Evolutionary conservation across 305 asterid species (phyloP).

Genomic region (Withania somnifera): DNA sequence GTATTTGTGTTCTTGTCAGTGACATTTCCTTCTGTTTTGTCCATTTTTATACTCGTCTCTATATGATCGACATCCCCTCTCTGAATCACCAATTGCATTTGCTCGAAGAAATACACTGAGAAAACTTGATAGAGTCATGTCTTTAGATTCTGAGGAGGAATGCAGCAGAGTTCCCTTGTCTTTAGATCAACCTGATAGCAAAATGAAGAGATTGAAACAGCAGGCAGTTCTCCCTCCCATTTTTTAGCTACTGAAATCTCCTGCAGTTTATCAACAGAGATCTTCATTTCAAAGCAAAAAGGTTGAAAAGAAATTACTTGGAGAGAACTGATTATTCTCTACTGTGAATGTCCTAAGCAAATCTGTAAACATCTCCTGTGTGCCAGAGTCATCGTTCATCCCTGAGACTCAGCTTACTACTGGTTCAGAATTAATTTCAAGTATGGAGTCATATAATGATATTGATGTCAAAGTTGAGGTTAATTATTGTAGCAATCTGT

Average conservation of each 20-base stretch:
- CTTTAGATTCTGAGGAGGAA: slow-evolving; percentile 85
- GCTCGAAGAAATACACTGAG: slow-evolving; percentile 34
- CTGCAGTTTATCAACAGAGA: slow-evolving; percentile 19
- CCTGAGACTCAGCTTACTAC: slow-evolving; percentile 53
- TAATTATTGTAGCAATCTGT: slow-evolving; percentile 22
- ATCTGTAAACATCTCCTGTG: slow-evolving; percentile 32
- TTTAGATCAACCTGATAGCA: slow-evolving; percentile 24
- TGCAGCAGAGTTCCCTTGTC: slow-evolving; percentile 20
- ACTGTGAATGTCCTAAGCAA: slow-evolving; percentile 23
- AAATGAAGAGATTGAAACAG: slow-evolving; percentile 24
- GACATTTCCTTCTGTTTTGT: background rate
- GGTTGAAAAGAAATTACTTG: slow-evolving; percentile 30
- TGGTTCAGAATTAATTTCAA: slow-evolving; percentile 37
- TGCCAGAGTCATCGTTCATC: slow-evolving; percentile 61
- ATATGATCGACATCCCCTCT: background rate
- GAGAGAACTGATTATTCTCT: slow-evolving; percentile 28
- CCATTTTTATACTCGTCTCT: background rate
- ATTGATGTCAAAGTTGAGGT: slow-evolving; percentile 23
- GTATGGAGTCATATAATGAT: slow-evolving; percentile 43
- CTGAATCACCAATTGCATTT: slow-evolving; percentile 53
- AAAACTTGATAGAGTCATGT: slow-evolving; percentile 45
- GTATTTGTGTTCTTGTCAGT: background rate
- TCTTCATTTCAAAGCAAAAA: slow-evolving; percentile 14
- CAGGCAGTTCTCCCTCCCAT: slow-evolving; percentile 14
- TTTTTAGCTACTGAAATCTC: slow-evolving; percentile 25